Conservation (phyloP, 1,139 yeast genomes). For the Suhomyces taliae region DNA sequence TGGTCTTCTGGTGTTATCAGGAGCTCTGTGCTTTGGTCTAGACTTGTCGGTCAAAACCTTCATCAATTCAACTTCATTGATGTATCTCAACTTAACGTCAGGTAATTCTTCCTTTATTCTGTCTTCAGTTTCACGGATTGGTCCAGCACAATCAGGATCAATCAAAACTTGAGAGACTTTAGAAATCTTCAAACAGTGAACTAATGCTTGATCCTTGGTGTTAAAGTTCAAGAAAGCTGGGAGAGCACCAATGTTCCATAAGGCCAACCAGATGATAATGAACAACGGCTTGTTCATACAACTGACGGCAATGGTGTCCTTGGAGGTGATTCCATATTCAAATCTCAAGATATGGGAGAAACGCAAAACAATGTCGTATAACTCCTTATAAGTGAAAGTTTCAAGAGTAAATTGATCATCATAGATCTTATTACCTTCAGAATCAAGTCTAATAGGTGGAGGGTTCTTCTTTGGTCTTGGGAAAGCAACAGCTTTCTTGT, state of each 20-base stretch:
- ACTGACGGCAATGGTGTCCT: conserved; percentile 74
- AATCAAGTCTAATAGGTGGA: conserved; percentile 29
- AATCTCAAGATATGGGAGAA: conserved; percentile 63
- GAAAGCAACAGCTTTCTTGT: conserved; percentile 57
- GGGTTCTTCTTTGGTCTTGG: conserved; percentile 53
- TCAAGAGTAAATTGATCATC: conserved; percentile 64
- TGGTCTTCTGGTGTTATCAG: conserved; percentile 56
- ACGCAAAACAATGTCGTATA: conserved; percentile 63
- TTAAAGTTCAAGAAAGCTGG: conserved; percentile 90
- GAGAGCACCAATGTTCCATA: conserved; percentile 89
- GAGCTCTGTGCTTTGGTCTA: conserved; percentile 55
- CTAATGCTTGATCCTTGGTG: conserved; percentile 67
- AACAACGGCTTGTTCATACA: conserved; percentile 85
- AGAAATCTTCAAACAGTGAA: conserved; percentile 77
- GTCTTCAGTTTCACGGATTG: conserved; percentile 54
- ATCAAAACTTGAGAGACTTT: conserved; percentile 65
- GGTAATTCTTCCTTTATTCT: conserved; percentile 46
- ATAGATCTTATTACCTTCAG: conserved; percentile 35
- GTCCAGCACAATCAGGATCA: conserved; percentile 66
- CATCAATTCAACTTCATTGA: conserved; percentile 54
- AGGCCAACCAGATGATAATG: conserved; percentile 75
- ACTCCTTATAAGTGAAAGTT: conserved; percentile 63
- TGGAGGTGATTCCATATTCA: conserved; percentile 63
- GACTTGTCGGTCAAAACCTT: conserved; percentile 44
- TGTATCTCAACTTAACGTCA: conserved; percentile 46